Conservation (phyloP, 2,329 filamentous ascomycete genomes). For the Cryphonectria japonica region DNA sequence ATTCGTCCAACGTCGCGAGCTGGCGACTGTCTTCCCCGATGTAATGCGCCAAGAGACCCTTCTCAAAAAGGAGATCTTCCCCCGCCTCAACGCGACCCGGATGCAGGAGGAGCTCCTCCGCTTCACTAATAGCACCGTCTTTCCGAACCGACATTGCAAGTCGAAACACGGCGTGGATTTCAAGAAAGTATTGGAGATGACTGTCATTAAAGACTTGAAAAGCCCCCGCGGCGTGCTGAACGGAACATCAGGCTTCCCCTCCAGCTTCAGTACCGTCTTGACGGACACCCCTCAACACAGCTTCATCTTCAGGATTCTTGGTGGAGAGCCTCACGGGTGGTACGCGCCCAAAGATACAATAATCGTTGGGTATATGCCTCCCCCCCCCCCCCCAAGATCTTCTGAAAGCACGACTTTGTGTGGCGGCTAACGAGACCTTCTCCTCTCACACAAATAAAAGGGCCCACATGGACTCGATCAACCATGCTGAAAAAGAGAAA, state of each 20-base stretch:
- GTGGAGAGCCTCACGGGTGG: not conserved
- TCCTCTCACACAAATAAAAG: not conserved
- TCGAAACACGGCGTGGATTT: not conserved
- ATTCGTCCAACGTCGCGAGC: not conserved
- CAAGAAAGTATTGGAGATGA: not conserved
- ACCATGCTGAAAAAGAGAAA: not conserved
- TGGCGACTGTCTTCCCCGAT: not conserved
- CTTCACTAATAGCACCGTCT: not conserved
- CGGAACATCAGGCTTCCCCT: not conserved
- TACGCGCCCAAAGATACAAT: constrained; percentile 3
- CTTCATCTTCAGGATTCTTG: constrained; percentile 3
- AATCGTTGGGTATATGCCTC: not conserved
- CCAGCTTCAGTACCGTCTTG: not conserved
- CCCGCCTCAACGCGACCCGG: constrained; percentile 5
- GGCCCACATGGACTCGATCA: constrained; percentile 21
- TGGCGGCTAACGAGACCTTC: not conserved
- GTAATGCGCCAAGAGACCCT: constrained; percentile 6
- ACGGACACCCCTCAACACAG: constrained; percentile 17
- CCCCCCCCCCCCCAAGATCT: not conserved
- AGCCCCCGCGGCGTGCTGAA: not conserved
- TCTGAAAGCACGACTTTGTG: not conserved
- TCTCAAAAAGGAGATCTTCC: constrained; percentile 7
- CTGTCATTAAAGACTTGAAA: not conserved
- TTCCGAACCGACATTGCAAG: constrained; percentile 7
- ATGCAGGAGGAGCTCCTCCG: not conserved